Evolutionary conservation across 169 alveolate genomes (phyloP).

Genomic region (Cryptosporidium sp.): DNA sequence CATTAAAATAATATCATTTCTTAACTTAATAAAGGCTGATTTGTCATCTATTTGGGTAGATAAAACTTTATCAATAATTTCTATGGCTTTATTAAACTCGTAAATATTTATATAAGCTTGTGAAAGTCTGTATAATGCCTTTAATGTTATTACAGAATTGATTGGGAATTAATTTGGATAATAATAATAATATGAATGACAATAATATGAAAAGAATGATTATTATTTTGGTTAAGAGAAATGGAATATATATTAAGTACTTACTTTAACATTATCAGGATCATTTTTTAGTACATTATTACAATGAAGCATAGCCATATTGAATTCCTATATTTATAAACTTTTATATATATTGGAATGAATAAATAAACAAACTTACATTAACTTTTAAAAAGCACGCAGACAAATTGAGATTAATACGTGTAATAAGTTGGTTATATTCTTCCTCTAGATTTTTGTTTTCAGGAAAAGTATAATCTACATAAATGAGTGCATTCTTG

Average conservation of each 20-base stretch:
- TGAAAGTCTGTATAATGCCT: slow-evolving; percentile 60
- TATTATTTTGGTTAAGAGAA: neutral
- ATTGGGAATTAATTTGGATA: neutral
- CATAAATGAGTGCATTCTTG: slow-evolving; percentile 63
- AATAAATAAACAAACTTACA: slow-evolving; percentile 11
- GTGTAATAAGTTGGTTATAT: slow-evolving; percentile 24
- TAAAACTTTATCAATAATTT: slow-evolving; percentile 27
- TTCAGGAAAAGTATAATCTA: slow-evolving; percentile 70
- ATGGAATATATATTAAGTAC: neutral
- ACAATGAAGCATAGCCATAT: slow-evolving; percentile 43
- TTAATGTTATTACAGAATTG: neutral
- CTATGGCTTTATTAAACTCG: slow-evolving; percentile 20
- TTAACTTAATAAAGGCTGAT: slow-evolving; percentile 21
- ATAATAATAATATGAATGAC: neutral
- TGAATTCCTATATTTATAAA: slow-evolving; percentile 22
- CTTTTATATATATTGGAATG: neutral
- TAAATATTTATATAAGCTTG: slow-evolving; percentile 45
- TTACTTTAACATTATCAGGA: slow-evolving; percentile 48
- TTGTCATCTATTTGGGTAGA: neutral
- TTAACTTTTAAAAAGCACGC: slow-evolving; percentile 51
- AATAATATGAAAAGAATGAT: no score
- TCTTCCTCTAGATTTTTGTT: slow-evolving; percentile 22
- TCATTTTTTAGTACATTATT: slow-evolving; percentile 47
- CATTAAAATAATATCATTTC: slow-evolving; percentile 4
- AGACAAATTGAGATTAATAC: slow-evolving; percentile 39